Evolutionary conservation across 495 filamentous ascomycete genomes (phyloP), one percentile per base, ranked within the genome.

Genomic region (Usnea hakonensis): DNA sequence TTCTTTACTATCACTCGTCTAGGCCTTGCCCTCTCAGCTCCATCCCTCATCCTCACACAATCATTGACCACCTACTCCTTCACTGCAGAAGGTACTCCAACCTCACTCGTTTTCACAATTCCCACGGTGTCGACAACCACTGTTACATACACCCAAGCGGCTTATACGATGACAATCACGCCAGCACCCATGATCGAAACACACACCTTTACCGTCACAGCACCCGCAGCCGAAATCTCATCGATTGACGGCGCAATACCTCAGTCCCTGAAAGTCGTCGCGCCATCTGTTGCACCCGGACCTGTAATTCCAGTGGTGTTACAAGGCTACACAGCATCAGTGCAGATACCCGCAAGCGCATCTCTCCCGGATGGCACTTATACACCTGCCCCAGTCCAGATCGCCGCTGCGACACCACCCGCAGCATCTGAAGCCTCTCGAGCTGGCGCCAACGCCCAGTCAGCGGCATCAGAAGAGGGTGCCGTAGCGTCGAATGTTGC

Each of bases 41-140:
- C 64, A 26, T 48, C 61, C n/a, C 32, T 63, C 46, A 40, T 62
- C 55, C 53, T 68, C 53, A 55, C 67, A 23, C 64, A 69, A 56
- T 46, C 52, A 30, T 23, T 57, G 11, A 65, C 56, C 4, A 63
- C 66, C 23, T 60, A 62, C 59, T 52, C 41, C 7, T 63, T 68
- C 43, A 65, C 55, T 60, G 55, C 62, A 37, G 44, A 35, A 28
- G 66, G 60, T 37, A 43, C n/a, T 16, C 38, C 50, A 16, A 52
- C 48, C 28, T 52, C 48, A n/a, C 44, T 61, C n/a, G 56, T 41
- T 26, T 59, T 68, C 50, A 6, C 64, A 10, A 46, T 69, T n/a
- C 65, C 67, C 6, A 40, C 58, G 11, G 41, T 50, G 19, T n/a
- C 50, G 5, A 64, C 60, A 35, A 58, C 57, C 1, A 69, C 65